Evolutionary conservation across 306 rosid species (phyloP).

Genomic region (Pachyrhizus erosus): DNA sequence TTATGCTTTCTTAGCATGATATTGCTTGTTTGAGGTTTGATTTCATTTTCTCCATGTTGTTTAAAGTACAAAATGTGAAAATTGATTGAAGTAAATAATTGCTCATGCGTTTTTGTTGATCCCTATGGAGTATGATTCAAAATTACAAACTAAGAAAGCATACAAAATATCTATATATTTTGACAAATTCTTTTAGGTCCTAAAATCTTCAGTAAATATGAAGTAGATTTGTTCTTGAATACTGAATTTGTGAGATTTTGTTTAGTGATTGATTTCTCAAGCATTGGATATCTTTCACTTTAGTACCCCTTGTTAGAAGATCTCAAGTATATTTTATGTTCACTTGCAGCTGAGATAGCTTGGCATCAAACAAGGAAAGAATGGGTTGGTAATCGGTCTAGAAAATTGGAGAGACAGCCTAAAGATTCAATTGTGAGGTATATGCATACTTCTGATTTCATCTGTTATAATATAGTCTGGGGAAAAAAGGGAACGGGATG

Average conservation of each 20-base stretch:
- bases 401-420: conserved; percentile 46
- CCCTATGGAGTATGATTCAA: background rate
- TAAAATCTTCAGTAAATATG: background rate
- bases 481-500: background rate
- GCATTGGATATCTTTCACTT: background rate
- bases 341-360: conserved; percentile 70
- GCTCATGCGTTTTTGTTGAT: background rate
- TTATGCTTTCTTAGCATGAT: conserved; percentile 12
- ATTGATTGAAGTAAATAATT: background rate
- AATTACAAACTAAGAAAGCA: conserved; percentile 1
- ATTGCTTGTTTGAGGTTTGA: conserved; percentile 9
- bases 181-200: background rate
- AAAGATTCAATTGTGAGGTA: conserved; percentile 72
- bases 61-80: background rate
- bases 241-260: background rate
- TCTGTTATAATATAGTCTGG: background rate
- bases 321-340: conserved; percentile 1
- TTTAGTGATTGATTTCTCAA: background rate
- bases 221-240: background rate
- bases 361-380: conserved; percentile 70
- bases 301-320: background rate
- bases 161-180: background rate
- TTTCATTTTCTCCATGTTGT: background rate
- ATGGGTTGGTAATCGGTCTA: conserved; percentile 67
- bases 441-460: conserved; percentile 3